Evolutionary conservation across 495 filamentous ascomycete species (phyloP).

Genomic region (Cercophora scortea): DNA sequence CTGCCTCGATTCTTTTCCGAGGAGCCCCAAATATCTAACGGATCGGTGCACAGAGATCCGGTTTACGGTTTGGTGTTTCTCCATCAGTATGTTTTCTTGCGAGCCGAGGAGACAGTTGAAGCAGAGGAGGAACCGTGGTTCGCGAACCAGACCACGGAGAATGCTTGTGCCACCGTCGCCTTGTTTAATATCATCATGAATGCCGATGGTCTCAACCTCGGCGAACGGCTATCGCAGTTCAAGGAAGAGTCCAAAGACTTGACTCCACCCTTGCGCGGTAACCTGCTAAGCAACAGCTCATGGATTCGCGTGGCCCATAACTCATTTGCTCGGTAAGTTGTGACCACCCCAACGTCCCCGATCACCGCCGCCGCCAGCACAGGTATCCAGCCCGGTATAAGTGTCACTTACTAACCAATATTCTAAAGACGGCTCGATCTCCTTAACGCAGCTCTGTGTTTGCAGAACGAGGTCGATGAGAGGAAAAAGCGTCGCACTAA

Average conservation of each 20-base stretch:
- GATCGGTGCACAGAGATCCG: slow-evolving; percentile 44
- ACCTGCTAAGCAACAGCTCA: slow-evolving; percentile 63
- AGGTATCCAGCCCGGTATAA: not conserved
- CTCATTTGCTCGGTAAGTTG: slow-evolving; percentile 66
- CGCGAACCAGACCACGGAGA: slow-evolving; percentile 80
- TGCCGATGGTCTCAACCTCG: slow-evolving; percentile 50
- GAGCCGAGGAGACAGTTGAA: not conserved
- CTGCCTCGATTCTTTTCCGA: not conserved
- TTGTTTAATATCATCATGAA: slow-evolving; percentile 91
- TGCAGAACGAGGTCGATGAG: slow-evolving; percentile 53
- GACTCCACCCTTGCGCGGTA: slow-evolving; percentile 64
- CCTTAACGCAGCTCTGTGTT: slow-evolving; percentile 62
- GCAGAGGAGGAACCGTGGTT: slow-evolving; percentile 76
- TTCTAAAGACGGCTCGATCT: slow-evolving; percentile 58
- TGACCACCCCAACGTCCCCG: not conserved
- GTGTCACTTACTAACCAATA: slow-evolving; percentile 18
- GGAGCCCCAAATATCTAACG: too few species aligned
- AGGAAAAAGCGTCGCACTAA: slow-evolving; percentile 24
- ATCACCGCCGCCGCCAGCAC: too few species aligned
- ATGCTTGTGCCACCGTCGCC: slow-evolving; percentile 84
- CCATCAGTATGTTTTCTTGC: slow-evolving; percentile 42
- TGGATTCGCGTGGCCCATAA: slow-evolving; percentile 81
- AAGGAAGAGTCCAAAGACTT: slow-evolving; percentile 61
- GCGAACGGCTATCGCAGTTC: slow-evolving; percentile 58
- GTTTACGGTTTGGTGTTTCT: slow-evolving; percentile 80